These are phyloP conservation scores for Albugo candida DNA, from an alignment of 352 stramenopile genomes.

Conservation along the genomic window DNA sequence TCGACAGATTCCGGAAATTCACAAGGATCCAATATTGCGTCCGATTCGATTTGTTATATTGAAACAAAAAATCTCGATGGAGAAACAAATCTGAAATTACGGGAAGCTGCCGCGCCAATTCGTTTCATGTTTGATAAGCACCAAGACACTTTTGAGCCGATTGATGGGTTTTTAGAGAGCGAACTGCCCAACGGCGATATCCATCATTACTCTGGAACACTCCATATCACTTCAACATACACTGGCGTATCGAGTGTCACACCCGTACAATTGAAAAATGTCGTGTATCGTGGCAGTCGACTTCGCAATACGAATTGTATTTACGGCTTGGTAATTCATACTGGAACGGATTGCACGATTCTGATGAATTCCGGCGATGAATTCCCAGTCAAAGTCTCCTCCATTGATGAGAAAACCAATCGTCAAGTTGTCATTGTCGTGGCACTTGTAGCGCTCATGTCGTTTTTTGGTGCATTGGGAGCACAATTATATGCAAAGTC, in stretches of 20 bases:
- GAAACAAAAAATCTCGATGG: conserved; percentile 81
- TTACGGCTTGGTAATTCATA: conserved; percentile 86
- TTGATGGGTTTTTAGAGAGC: conserved; percentile 58
- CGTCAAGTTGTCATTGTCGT: conserved; percentile 70
- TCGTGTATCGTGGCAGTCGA: conserved; percentile 79
- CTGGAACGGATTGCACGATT: conserved; percentile 82
- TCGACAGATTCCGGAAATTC: conserved; percentile 34
- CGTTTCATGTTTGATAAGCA: conserved; percentile 48
- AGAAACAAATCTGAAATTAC: conserved; percentile 74
- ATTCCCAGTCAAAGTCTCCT: conserved; percentile 64
- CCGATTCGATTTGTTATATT: conserved; percentile 44
- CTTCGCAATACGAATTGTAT: conserved; percentile 79
- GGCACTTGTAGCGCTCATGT: conserved; percentile 47
- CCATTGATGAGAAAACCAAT: conserved; percentile 75
- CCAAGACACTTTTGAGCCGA: conserved; percentile 32
- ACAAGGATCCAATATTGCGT: conserved; percentile 12
- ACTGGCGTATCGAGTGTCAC: conserved; percentile 10
- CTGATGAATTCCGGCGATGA: conserved; percentile 79
- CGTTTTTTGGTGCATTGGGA: conserved; percentile 34
- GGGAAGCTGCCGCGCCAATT: conserved; percentile 34
- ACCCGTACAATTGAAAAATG: conserved; percentile 67
- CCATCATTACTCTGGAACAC: conserved; percentile 50
- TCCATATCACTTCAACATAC: conserved; percentile 21
- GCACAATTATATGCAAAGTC: conserved; percentile 25
- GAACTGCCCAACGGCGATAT: conserved; percentile 69